A percentile compares a stretch with the other conserved stretches of the same genome.
Conservation (phyloP, 2,329 filamentous ascomycete genomes). For the Coniochaeta pulveracea region DNA sequence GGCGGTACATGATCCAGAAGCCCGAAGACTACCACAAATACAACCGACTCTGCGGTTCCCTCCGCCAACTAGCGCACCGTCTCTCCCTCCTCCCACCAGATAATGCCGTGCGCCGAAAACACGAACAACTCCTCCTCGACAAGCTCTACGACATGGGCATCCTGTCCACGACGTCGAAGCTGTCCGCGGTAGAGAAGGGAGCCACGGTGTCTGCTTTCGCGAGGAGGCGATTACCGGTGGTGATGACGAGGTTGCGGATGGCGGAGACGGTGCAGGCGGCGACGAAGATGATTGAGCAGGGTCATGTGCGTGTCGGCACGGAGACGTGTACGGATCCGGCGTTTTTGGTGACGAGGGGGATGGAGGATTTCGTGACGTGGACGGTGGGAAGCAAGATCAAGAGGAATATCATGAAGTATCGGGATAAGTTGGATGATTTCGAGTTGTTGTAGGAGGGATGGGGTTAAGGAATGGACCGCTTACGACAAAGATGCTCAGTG, state of each 20-base stretch:
- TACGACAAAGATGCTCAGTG: too few species aligned
- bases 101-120: constrained; percentile 66
- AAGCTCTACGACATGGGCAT: constrained; percentile 93
- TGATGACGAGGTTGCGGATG: constrained; percentile 76
- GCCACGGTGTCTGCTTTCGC: constrained; percentile 87
- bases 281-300: constrained; percentile 84
- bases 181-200: constrained; percentile 76
- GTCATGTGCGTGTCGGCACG: constrained; percentile 83
- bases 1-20: constrained; percentile 86
- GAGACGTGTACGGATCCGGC: constrained; percentile 85
- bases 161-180: constrained; percentile 62
- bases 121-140: constrained; percentile 77
- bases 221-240: constrained; percentile 68
- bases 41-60: constrained; percentile 62
- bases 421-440: constrained; percentile 92
- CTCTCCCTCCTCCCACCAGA: constrained; percentile 73
- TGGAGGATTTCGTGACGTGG: constrained; percentile 97
- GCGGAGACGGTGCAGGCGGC: constrained; percentile 79
- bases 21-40: constrained; percentile 70
- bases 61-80: constrained; percentile 81
- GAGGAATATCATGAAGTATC: constrained; percentile 88
- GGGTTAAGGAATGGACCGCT: background rate
- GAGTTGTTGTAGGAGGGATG: constrained; percentile 56
- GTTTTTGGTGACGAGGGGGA: constrained; percentile 75
- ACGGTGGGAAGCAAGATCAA: constrained; percentile 95